Evolutionary conservation across 106 monocot genomes (phyloP).

Genomic region (Allium cepa): DNA sequence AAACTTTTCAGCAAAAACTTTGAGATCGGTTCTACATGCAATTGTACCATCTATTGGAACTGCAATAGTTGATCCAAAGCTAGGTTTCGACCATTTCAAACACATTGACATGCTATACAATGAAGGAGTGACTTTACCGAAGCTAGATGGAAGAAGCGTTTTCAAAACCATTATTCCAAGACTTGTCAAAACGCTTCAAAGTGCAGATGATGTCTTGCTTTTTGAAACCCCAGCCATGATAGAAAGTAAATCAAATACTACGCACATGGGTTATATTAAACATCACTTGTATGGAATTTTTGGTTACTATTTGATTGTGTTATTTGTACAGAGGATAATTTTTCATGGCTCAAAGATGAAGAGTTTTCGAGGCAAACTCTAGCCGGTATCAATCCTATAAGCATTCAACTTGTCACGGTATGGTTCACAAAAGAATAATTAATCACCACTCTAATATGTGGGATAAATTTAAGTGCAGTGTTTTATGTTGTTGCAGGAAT

Average conservation of each 20-base stretch:
- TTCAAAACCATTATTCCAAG: conserved; percentile 32
- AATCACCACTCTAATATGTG: background rate
- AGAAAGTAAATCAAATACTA: conserved; percentile 19
- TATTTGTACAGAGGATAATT: conserved; percentile 43
- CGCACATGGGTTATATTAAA: background rate
- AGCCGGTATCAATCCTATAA: conserved; percentile 64
- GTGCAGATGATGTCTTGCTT: conserved; percentile 19
- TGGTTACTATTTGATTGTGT: background rate
- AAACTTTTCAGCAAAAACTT: conserved; percentile 31
- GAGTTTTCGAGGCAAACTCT: conserved; percentile 64
- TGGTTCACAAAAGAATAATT: background rate
- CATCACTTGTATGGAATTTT: background rate
- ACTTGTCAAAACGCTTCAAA: conserved; percentile 29
- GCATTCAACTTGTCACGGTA: conserved; percentile 51
- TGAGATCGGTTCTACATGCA: conserved; percentile 32
- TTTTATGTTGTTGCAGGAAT: conserved; percentile 28
- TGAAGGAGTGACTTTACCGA: conserved; percentile 29
- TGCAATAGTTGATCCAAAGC: conserved; percentile 11
- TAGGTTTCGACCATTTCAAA: conserved; percentile 49
- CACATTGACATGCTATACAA: conserved; percentile 51
- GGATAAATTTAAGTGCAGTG: background rate
- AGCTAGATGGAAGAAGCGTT: background rate
- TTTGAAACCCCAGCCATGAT: conserved; percentile 54
- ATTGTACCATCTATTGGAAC: conserved; percentile 33
- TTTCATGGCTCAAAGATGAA: conserved; percentile 67